Conservation (phyloP, 805 yeast species). For the Yarrowia osloensis region DNA sequence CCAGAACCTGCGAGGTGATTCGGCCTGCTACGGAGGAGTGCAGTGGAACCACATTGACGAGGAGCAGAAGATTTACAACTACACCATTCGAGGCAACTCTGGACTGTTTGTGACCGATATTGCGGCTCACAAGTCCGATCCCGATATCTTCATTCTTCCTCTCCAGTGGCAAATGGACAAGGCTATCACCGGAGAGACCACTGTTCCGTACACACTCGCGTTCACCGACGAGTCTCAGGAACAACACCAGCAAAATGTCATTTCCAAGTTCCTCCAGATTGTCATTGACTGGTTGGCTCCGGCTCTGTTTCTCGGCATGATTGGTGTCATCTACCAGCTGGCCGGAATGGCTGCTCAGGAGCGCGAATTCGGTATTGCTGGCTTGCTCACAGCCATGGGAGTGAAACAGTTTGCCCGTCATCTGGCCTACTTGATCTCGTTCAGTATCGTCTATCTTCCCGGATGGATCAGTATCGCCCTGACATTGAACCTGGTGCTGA, state of each 20-base stretch:
- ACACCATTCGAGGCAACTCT: conserved; percentile 43
- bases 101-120: conserved; percentile 40
- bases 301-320: conserved; percentile 43
- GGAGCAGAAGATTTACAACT: conserved; percentile 39
- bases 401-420: conserved; percentile 38
- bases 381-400: conserved; percentile 42
- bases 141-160: conserved; percentile 42
- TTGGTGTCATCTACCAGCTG: conserved; percentile 44
- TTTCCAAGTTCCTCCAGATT: conserved; percentile 39
- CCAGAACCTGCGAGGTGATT: conserved; percentile 42
- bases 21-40: conserved; percentile 43
- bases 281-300: conserved; percentile 42
- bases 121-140: conserved; percentile 37
- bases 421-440: conserved; percentile 40
- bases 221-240: conserved; percentile 40
- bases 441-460: conserved; percentile 40
- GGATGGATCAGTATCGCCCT: conserved; percentile 43
- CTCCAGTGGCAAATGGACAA: conserved; percentile 43
- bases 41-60: conserved; percentile 42
- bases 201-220: conserved; percentile 40
- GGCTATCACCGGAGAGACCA: conserved; percentile 39
- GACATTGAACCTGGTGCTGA: conserved; percentile 36
- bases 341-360: conserved; percentile 43
- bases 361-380: conserved; percentile 42
- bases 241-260: conserved; percentile 37